Base-by-base conservation (phyloP, 2,329 filamentous ascomycete genomes). In the Leptographium lundbergii region DNA sequence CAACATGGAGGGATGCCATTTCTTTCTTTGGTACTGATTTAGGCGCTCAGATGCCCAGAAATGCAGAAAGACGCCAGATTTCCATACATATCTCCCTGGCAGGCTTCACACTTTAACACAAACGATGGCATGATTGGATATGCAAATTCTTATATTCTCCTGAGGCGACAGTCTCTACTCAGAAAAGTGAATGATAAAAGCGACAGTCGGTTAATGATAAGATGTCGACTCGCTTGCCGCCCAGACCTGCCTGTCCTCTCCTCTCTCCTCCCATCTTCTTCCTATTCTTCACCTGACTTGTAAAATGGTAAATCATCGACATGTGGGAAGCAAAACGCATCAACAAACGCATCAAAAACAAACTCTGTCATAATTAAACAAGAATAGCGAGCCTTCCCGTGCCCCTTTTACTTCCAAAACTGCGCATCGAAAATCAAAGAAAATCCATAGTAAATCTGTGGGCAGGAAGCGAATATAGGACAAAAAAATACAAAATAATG, bases 331-430 rank as follows among this genome's bases (percentile, higher is more conserved):
- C 13, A 52, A 27, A 22, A 42, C 29, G 29, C 22, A 42, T 7
- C 25, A 22, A 27, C 24, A 47, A 51, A 39, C n/a, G n/a, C 11
- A 25, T 14, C 10, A 22, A 51, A 25, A 53, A 48, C n/a, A 45
- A 54, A 54, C 22, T 56, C 48, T 29, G 47, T 57, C 48, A 59
- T 62, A 54, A 61, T 61, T 59, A 63, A 61, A 61, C 59, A 62
- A 59, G 52, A 61, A 57, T 53, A 60, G 57, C 51, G 58, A 61
- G 59, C 58, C 61, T 59, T 60, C 58, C 59, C 58, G 53, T 59
- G 56, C 59, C 59, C 57, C 54, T 61, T 60, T 59, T 56, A 57
- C 51, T 47, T 24, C 57, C 53, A 45, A 57, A 54, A 34, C 50
- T 34, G 52, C 34, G 25, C 36, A 39, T 3, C 36, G 36, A 39